phyloP scores from a whole-genome alignment of 2,329 filamentous ascomycete genomes.

The Paraconiothyrium sp. region DNA sequence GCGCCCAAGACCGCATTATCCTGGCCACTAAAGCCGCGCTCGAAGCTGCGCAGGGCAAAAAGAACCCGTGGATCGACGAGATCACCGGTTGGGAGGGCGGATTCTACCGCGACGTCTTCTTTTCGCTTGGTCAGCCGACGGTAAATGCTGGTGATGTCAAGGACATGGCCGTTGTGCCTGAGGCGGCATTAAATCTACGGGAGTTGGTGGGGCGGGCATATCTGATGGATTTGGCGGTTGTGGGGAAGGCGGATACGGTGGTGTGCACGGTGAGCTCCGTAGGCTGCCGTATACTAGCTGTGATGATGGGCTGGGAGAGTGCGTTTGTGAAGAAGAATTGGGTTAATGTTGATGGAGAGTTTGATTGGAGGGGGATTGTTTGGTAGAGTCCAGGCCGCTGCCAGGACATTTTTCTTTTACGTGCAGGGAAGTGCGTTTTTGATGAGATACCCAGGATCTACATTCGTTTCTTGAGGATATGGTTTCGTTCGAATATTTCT shows the following conservation, averaged over 20 bases:
- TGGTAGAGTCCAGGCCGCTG: conserved; percentile 31
- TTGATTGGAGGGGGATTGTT: conserved; percentile 50
- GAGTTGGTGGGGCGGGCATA: conserved; percentile 83
- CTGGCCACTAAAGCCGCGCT: conserved; percentile 72
- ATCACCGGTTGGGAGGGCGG: conserved; percentile 88
- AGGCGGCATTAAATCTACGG: conserved; percentile 70
- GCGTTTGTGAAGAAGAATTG: conserved; percentile 64
- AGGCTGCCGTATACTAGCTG: conserved; percentile 75
- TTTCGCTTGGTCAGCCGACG: conserved; percentile 69
- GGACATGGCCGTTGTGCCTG: conserved; percentile 38
- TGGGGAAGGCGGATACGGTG: conserved; percentile 74
- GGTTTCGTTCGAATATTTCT: too few species aligned
- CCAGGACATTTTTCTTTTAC: not conserved
- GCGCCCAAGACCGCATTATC: conserved; percentile 79
- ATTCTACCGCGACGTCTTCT: conserved; percentile 84
- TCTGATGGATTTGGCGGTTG: conserved; percentile 79
- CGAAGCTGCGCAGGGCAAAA: conserved; percentile 49
- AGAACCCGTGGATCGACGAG: conserved; percentile 72
- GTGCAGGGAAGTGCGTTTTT: too few species aligned
- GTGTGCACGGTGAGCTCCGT: conserved; percentile 78
- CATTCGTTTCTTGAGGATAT: too few species aligned
- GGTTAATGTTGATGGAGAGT: conserved; percentile 70
- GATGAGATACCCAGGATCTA: too few species aligned
- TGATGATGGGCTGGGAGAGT: conserved; percentile 86
- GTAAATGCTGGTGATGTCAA: conserved; percentile 38